Evolutionary conservation across 306 rosid species (phyloP).

Genomic region (Ochetophila trinervis): DNA sequence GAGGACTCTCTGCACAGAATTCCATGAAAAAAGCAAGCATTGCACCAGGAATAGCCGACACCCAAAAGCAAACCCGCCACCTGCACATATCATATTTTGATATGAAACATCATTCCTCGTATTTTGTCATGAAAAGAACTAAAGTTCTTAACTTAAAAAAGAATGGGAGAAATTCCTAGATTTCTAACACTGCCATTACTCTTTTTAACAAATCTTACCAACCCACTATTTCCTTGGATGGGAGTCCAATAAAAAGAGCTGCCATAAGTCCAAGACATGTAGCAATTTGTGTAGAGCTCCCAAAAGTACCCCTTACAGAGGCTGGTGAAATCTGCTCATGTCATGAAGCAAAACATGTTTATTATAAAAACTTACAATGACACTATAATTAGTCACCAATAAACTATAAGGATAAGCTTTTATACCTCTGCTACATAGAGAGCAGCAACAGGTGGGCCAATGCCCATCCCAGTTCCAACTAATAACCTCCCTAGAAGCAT

Average conservation of each 20-base stretch:
- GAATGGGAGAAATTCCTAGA: neutral
- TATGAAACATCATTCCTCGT: conserved; percentile 12
- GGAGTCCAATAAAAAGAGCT: conserved; percentile 64
- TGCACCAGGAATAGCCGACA: conserved; percentile 59
- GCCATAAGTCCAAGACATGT: conserved; percentile 82
- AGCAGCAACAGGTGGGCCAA: conserved; percentile 83
- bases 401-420: conserved; percentile 16
- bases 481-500: conserved; percentile 85
- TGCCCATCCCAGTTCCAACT: conserved; percentile 85
- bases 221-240: conserved; percentile 67
- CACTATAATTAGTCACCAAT: conserved; percentile 12
- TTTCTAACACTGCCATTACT: conserved; percentile 11
- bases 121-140: conserved; percentile 1
- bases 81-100: conserved; percentile 39
- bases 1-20: conserved; percentile 81
- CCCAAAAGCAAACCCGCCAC: conserved; percentile 92
- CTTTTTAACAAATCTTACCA: conserved; percentile 51
- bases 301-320: conserved; percentile 67
- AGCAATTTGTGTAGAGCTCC: conserved; percentile 80
- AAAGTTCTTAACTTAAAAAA: conserved; percentile 7
- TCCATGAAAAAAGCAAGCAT: conserved; percentile 71
- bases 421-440: conserved; percentile 84
- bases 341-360: conserved; percentile 12
- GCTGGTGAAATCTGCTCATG: conserved; percentile 71
- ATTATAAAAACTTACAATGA: neutral